Evolutionary conservation across 148 eudicot genomes (phyloP).

Genomic region (Nepenthes gracilis): DNA sequence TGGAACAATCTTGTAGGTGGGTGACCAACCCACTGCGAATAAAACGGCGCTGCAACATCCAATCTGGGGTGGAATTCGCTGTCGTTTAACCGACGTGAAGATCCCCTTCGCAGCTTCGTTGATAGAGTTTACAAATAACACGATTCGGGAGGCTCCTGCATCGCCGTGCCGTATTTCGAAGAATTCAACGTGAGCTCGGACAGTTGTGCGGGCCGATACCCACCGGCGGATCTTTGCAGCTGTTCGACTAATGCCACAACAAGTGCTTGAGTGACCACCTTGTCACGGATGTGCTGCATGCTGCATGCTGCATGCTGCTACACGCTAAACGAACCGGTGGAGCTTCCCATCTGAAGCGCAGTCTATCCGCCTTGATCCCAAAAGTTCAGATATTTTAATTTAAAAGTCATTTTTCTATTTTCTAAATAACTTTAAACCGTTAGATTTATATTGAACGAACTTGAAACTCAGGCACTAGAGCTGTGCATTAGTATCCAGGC

Average conservation of each 20-base stretch:
- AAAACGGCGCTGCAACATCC: background rate
- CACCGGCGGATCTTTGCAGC: background rate
- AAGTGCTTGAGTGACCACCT: slow-evolving; percentile 25
- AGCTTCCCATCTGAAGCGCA: no score
- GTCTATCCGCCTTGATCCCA: no score
- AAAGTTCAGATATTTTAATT: no score
- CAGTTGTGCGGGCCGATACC: slow-evolving; percentile 27
- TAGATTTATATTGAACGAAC: no score
- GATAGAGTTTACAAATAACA: slow-evolving; percentile 15
- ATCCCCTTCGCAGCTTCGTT: slow-evolving; percentile 7
- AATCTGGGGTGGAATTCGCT: background rate
- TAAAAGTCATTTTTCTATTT: no score
- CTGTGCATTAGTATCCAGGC: no score
- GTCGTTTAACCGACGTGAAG: slow-evolving; percentile 3
- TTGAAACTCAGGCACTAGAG: no score
- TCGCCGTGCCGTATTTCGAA: background rate
- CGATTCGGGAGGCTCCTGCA: slow-evolving; percentile 12
- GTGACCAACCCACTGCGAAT: no score
- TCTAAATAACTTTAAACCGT: no score
- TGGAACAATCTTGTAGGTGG: slow-evolving; percentile 2
- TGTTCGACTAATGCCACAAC: slow-evolving; percentile 11
- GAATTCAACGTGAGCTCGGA: slow-evolving; percentile 13
- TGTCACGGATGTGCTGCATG: no score
- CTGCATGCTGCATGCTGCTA: no score
- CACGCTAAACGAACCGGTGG: no score